These are phyloP conservation scores for Hortaea werneckii DNA, from an alignment of 2,329 filamentous ascomycete genomes.

Conservation along the genomic window DNA sequence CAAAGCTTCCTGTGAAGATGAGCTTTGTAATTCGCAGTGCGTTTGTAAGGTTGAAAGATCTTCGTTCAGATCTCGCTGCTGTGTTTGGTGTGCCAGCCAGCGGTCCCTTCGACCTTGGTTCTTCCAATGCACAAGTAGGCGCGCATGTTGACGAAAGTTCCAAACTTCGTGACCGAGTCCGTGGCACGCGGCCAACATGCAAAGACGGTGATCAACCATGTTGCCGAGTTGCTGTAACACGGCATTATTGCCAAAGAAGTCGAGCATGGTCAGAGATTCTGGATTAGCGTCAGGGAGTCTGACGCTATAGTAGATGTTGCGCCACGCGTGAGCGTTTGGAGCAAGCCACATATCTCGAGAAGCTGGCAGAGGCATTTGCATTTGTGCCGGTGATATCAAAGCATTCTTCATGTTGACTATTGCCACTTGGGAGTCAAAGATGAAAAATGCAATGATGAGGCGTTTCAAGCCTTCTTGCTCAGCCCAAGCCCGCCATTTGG, in stretches of 20 bases:
- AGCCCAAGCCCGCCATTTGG: constrained; percentile 56
- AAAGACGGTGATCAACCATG: constrained; percentile 42
- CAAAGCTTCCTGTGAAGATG: constrained; percentile 18
- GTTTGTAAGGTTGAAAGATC: constrained; percentile 11
- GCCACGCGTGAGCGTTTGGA: constrained; percentile 52
- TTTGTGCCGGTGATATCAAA: constrained; percentile 55
- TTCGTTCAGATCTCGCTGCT: constrained; percentile 13
- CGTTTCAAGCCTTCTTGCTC: constrained; percentile 56
- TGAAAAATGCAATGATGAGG: constrained; percentile 53
- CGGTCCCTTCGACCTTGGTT: constrained; percentile 12
- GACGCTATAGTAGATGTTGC: constrained; percentile 41
- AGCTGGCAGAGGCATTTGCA: constrained; percentile 54
- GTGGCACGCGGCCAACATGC: constrained; percentile 54
- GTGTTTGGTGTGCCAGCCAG: constrained; percentile 15
- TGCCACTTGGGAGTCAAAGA: constrained; percentile 55
- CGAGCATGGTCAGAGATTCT: constrained; percentile 40
- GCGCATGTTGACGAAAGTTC: constrained; percentile 46
- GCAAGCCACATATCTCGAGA: constrained; percentile 55
- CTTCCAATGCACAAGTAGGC: constrained; percentile 18
- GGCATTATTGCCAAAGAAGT: constrained; percentile 22
- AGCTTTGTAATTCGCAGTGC: constrained; percentile 11
- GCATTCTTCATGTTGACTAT: constrained; percentile 55
- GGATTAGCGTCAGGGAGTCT: constrained; percentile 17
- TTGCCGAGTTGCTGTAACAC: constrained; percentile 30
- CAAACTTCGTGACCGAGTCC: constrained; percentile 42